Evolutionary conservation across 352 stramenopile genomes (phyloP).

Genomic region (Globisporangium uncinulatum): DNA sequence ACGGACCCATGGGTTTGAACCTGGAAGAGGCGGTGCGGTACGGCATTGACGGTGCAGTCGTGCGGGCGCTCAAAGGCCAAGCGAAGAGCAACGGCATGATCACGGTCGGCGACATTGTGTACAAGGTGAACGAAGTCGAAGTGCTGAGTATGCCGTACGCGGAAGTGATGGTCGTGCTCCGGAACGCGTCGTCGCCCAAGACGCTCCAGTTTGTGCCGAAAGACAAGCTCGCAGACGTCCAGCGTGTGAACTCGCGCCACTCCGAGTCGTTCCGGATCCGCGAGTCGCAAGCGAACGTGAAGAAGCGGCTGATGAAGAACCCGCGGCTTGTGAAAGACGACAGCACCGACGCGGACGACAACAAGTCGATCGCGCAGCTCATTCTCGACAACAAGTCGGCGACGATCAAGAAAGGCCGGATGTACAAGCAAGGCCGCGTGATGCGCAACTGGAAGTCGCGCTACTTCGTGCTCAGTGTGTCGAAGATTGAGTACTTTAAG

Average conservation of each 20-base stretch:
- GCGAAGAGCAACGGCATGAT: constrained; percentile 81
- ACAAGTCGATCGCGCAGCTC: constrained; percentile 75
- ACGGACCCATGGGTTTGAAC: constrained; percentile 78
- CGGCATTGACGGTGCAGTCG: constrained; percentile 75
- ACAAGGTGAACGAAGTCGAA: constrained; percentile 82
- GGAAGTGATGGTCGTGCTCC: constrained; percentile 81
- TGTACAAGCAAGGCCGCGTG: constrained; percentile 83
- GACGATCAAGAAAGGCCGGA: constrained; percentile 85
- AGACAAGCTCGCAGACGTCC: constrained; percentile 78
- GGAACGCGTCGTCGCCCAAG: constrained; percentile 57
- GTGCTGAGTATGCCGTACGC: constrained; percentile 81
- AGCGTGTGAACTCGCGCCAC: constrained; percentile 77
- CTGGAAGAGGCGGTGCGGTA: constrained; percentile 81
- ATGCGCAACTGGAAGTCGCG: constrained; percentile 85
- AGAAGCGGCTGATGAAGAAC: constrained; percentile 68
- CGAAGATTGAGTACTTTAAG: constrained; percentile 84
- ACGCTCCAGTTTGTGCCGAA: constrained; percentile 84
- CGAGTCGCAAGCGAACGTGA: constrained; percentile 52
- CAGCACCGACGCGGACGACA: constrained; percentile 63
- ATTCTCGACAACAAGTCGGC: constrained; percentile 82
- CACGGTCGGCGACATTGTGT: constrained; percentile 80
- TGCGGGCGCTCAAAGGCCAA: constrained; percentile 77
- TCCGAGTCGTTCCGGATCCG: constrained; percentile 69
- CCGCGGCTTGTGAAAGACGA: constrained; percentile 70
- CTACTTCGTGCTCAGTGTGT: constrained; percentile 85